Base-by-base conservation (phyloP, 495 filamentous ascomycete genomes). In the Cercophora scortea region DNA sequence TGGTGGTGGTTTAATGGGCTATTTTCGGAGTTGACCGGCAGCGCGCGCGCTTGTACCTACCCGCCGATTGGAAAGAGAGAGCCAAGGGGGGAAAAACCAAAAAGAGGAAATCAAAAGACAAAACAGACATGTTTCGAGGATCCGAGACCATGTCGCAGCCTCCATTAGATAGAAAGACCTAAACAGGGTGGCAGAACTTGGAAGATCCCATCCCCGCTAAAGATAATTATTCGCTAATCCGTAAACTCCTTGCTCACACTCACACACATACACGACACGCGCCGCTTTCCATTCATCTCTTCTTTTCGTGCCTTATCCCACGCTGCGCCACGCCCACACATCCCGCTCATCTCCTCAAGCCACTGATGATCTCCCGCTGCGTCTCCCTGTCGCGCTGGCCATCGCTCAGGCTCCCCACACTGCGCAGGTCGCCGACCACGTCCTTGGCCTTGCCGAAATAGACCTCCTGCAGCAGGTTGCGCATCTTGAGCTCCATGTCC, bases 401-500 rank as follows among this genome's bases (percentile, higher is more conserved):
- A 69, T 96, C 88, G 52, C 89, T 91, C 64, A 99, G 73, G 35
- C 87, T 79, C 36, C 80, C 80, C 55, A 96, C 81, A 87, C 93
- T 97, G 63, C 93, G 79, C 64, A 99, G 76, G 66, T 97, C 91
- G 34, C 92, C 93, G n/a, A 99, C 92, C 4, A 99, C 90, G 70
- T 99, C 93, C 78, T 92, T 96, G 10, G 93, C 93, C 76, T 99
- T 99, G 55, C 93, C 93, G 69, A 99, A 99, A 71, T 99, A 99
- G 46, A 99, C 93, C 74, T 99, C 93, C 77, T 97, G 94, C 65
- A 99, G 76, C 69, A 97, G 69, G 67, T 97, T 99, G 46, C 93
- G 84, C 94, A 99, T 99, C 81, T 96, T 95, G 67, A 96, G 78
- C 74, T 99, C 93, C 92, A 99, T 96, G 73, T 99, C 94, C 76